Evolutionary conservation across 441 rosid species (phyloP).

Genomic region (Pelargonium citronellum): DNA sequence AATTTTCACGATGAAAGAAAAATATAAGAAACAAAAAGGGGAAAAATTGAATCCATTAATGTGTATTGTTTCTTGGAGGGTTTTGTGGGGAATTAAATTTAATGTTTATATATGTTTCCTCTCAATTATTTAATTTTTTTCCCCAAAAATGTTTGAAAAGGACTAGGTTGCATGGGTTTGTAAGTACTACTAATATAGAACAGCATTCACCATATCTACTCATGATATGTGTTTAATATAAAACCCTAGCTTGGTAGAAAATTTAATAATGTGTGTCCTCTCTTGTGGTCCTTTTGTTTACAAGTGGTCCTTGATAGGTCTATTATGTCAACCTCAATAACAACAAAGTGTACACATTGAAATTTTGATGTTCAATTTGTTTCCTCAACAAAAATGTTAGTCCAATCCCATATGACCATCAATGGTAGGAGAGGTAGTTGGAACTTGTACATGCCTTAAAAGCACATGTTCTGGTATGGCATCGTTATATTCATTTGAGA

Average conservation of each 20-base stretch:
- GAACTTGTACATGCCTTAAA: neutral
- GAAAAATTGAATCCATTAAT: too few relatives aligned
- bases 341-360: neutral
- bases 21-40: too few relatives aligned
- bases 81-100: too few relatives aligned
- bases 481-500: neutral
- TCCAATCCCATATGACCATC: neutral
- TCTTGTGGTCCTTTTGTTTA: conserved; percentile 1
- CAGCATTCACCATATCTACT: neutral
- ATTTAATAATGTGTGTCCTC: neutral
- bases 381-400: too few relatives aligned
- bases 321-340: neutral
- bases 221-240: neutral
- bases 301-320: neutral
- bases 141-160: neutral
- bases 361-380: neutral
- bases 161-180: neutral
- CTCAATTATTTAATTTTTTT: neutral
- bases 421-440: neutral
- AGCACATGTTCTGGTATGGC: neutral
- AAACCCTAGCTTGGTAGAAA: conserved; percentile 1
- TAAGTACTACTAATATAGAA: neutral
- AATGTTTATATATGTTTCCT: too few relatives aligned
- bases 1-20: too few relatives aligned
- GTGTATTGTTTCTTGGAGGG: too few relatives aligned